Evolutionary conservation across 768 basidiomycete genomes (phyloP), one percentile per base, ranked within the genome.

Genomic region (Lactarius evosmus): DNA sequence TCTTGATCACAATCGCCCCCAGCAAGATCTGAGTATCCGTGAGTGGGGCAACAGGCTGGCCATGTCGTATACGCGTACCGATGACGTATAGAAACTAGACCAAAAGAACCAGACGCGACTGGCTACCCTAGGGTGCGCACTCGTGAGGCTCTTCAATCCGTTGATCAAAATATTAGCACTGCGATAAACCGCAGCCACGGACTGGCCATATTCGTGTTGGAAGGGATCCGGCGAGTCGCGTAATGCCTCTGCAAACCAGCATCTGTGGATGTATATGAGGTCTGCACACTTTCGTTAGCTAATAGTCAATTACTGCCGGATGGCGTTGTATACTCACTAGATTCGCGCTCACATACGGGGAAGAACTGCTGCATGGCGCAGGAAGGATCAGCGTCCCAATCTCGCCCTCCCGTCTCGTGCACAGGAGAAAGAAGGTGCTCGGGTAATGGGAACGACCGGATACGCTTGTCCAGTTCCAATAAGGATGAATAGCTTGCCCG

Each of bases 371-470:
- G 79, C 71, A 82, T 73, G 6, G 82, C 82, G 32, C 58, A 56
- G 33, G 69, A 60, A 22, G 76, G 70, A 59, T 80, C 73, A 33
- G 67, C 22, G 25, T 79, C 78, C 83, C 82, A 83, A 11, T 74
- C 68, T 29, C 49, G 58, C 38, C 70, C 65, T 34, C 70, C 72
- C 19, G 73, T 63, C 56, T 77, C 75, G 32, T 73, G 68, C 44
- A 70, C 71, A 11, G 80, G 80, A 16, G 76, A 75, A 54, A 77
- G 78, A 6, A 85, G 71, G 62, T 81, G 74, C 11, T 70, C 67
- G 0, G 83, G 82, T 4, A 81, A 69, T 0, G 78, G 77, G 67
- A 82, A 84, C 33, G 78, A 77, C 41, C 83, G 80, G 52, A 86
- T 80, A 36, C 74, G 78, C 55, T 76, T 75, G 73, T 86, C 83